These are phyloP conservation scores for Claviceps purpurea DNA, from an alignment of 2,329 filamentous ascomycete genomes.

Conservation along the genomic window DNA sequence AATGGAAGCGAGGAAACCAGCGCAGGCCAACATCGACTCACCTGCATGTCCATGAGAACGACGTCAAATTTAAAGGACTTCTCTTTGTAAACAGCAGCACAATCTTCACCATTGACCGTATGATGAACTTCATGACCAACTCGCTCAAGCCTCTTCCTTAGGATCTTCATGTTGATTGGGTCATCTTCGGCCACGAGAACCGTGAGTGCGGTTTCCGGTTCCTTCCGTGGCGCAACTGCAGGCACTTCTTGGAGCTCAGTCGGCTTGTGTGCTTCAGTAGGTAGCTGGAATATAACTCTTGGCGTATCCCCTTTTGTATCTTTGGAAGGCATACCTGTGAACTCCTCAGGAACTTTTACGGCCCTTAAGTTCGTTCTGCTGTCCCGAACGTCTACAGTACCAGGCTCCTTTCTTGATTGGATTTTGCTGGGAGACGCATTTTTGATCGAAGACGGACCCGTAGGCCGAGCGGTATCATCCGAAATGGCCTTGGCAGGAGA, in stretches of 20 bases:
- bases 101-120: conserved; percentile 76
- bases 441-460: conserved; percentile 7
- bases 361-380: conserved; percentile 32
- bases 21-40: conserved; percentile 25
- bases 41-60: conserved; percentile 87
- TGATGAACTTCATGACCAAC: conserved; percentile 57
- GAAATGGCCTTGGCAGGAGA: background rate
- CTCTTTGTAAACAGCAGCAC: conserved; percentile 56
- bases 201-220: conserved; percentile 26
- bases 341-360: conserved; percentile 36
- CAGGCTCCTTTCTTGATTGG: conserved; percentile 14
- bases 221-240: conserved; percentile 9
- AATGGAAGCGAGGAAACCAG: no score
- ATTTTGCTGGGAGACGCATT: background rate
- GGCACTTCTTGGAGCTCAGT: conserved; percentile 11
- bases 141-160: conserved; percentile 69
- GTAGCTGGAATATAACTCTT: conserved; percentile 26
- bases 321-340: conserved; percentile 17
- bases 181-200: conserved; percentile 81
- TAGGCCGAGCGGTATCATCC: conserved; percentile 6
- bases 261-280: conserved; percentile 7
- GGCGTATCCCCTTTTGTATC: conserved; percentile 20
- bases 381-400: conserved; percentile 27
- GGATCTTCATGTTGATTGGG: conserved; percentile 70
- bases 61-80: conserved; percentile 55